Evolutionary conservation across 148 eudicot genomes (phyloP).

Genomic region (Rhododendron molle): DNA sequence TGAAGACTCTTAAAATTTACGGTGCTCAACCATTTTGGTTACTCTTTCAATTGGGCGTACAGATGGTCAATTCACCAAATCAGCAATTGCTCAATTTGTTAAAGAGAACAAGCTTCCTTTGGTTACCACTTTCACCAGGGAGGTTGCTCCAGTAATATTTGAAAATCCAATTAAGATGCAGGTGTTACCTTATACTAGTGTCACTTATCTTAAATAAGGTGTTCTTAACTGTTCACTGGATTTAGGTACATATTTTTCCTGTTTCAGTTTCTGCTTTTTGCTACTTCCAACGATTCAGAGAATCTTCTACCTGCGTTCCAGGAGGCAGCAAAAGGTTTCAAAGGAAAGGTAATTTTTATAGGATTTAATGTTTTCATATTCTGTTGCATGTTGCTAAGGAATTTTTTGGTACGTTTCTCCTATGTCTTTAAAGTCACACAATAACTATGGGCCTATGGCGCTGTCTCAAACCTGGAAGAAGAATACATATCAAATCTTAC

Average conservation of each 20-base stretch:
- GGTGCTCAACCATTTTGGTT: constrained; percentile 13
- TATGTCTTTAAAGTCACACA: background rate
- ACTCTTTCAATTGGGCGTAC: background rate
- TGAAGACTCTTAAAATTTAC: constrained; percentile 13
- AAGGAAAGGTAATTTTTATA: constrained; percentile 68
- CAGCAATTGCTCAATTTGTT: constrained; percentile 74
- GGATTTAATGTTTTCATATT: background rate
- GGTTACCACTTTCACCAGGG: constrained; percentile 73
- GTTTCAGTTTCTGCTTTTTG: constrained; percentile 74
- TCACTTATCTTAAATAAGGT: background rate
- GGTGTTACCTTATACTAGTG: constrained; percentile 28
- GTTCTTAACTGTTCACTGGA: background rate
- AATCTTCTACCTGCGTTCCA: constrained; percentile 59
- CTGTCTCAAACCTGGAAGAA: background rate
- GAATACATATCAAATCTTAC: background rate
- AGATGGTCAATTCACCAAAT: constrained; percentile 70
- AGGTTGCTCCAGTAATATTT: constrained; percentile 64
- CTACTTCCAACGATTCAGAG: constrained; percentile 65
- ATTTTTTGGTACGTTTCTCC: background rate
- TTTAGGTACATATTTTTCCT: background rate
- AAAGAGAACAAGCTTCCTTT: constrained; percentile 78
- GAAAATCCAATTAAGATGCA: constrained; percentile 83
- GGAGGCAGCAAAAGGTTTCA: constrained; percentile 77
- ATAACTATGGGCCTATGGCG: background rate
- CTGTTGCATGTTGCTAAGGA: background rate